Conservation (phyloP, 1,139 yeast genomes). For the Geotrichum australiense region DNA sequence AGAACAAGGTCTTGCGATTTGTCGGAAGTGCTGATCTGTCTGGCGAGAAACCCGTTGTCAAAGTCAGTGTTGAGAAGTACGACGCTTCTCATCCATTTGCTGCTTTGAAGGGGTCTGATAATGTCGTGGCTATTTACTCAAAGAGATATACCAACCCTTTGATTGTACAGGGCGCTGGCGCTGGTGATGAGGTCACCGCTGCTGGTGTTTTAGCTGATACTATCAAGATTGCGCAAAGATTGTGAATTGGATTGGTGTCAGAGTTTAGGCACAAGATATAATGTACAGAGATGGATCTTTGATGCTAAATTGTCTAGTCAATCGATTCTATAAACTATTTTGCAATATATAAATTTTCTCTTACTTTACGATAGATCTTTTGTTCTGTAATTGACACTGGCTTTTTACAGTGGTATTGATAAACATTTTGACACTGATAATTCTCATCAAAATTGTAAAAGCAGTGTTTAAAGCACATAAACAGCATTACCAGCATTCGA, state of each 20-base stretch:
- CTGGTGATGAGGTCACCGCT: conserved; percentile 98
- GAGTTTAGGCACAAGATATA: too few relatives aligned
- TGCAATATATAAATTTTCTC: too few relatives aligned
- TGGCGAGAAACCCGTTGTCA: conserved; percentile 43
- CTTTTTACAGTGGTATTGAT: too few relatives aligned
- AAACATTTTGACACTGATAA: too few relatives aligned
- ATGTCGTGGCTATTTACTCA: conserved; percentile 85
- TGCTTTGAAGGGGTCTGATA: conserved; percentile 89
- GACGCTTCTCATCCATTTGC: conserved; percentile 92
- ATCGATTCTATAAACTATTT: too few relatives aligned
- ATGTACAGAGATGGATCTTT: too few relatives aligned
- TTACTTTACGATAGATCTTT: too few relatives aligned
- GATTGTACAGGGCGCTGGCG: conserved; percentile 97
- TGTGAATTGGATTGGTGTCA: background rate
- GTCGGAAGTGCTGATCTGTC: conserved; percentile 85
- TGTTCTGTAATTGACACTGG: too few relatives aligned
- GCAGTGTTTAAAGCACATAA: too few relatives aligned
- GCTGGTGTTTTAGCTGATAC: conserved; percentile 96
- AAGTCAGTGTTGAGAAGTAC: conserved; percentile 78
- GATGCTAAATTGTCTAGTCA: too few relatives aligned
- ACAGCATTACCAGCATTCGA: too few relatives aligned
- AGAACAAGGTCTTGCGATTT: conserved; percentile 82
- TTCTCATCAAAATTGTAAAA: too few relatives aligned
- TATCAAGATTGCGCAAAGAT: conserved; percentile 83
- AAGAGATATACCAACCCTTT: conserved; percentile 89